phyloP scores from a whole-genome alignment of 1,284 basidiomycete species.

The Austroboletus niveus region DNA sequence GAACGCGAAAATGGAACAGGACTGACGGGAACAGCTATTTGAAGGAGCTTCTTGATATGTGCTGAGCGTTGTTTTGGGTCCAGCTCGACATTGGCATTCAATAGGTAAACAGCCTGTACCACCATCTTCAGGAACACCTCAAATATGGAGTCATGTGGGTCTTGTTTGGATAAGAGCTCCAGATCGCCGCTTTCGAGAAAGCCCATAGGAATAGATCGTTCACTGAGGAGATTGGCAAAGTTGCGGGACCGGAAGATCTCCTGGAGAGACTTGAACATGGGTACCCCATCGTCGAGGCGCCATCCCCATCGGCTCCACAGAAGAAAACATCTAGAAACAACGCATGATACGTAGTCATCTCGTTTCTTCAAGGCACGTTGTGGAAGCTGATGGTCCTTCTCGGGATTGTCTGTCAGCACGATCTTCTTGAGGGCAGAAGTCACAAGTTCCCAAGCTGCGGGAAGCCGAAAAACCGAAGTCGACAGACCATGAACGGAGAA shows the following conservation, averaged over 20 bases:
- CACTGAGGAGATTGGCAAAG: slow-evolving; percentile 76
- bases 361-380: slow-evolving; percentile 52
- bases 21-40: slow-evolving; percentile 77
- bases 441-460: slow-evolving; percentile 70
- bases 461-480: slow-evolving; percentile 46
- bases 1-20: slow-evolving; percentile 63
- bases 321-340: slow-evolving; percentile 74
- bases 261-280: slow-evolving; percentile 65
- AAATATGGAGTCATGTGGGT: slow-evolving; percentile 70
- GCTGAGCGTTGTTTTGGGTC: slow-evolving; percentile 39
- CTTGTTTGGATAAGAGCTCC: slow-evolving; percentile 51
- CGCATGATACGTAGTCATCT: slow-evolving; percentile 74
- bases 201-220: slow-evolving; percentile 72
- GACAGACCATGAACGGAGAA: slow-evolving; percentile 69
- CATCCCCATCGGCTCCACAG: slow-evolving; percentile 77
- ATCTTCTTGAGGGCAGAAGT: slow-evolving; percentile 58
- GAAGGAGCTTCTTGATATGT: slow-evolving; percentile 70
- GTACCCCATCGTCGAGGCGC: slow-evolving; percentile 59
- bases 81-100: slow-evolving; percentile 23
- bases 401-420: slow-evolving; percentile 53
- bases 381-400: slow-evolving; percentile 41
- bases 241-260: slow-evolving; percentile 80
- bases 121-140: slow-evolving; percentile 80
- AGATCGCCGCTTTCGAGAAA: slow-evolving; percentile 72
- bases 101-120: slow-evolving; percentile 49